phyloP scores from a whole-genome alignment of 495 filamentous ascomycete genomes.

The Penicillium diatomitis region DNA sequence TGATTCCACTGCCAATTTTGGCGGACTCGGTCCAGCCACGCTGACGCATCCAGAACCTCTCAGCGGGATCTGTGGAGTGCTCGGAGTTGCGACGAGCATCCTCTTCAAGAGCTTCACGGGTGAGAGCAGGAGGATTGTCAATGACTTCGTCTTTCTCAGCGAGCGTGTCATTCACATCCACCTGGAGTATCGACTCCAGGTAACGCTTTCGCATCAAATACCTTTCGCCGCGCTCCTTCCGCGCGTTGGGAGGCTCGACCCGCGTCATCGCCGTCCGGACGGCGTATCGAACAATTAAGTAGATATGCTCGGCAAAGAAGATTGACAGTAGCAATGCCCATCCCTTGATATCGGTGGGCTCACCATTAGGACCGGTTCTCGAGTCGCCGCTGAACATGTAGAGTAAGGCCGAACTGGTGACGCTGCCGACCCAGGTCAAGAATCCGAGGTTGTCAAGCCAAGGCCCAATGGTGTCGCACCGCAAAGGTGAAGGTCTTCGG shows the following conservation, averaged over 20 bases:
- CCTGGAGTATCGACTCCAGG: slow-evolving; percentile 40
- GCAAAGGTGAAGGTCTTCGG: slow-evolving; percentile 75
- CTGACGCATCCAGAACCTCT: slow-evolving; percentile 64
- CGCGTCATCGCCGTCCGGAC: slow-evolving; percentile 65
- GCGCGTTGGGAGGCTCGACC: slow-evolving; percentile 73
- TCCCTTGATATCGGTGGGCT: slow-evolving; percentile 55
- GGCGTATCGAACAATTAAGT: slow-evolving; percentile 59
- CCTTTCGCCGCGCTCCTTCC: slow-evolving; percentile 68
- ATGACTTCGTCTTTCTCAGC: slow-evolving; percentile 9
- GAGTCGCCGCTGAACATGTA: slow-evolving; percentile 71
- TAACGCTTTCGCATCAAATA: slow-evolving; percentile 66
- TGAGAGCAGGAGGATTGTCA: slow-evolving; percentile 25
- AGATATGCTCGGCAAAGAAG: slow-evolving; percentile 80
- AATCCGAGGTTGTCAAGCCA: slow-evolving; percentile 87
- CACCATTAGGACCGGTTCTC: slow-evolving; percentile 45
- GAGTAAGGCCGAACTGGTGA: slow-evolving; percentile 74
- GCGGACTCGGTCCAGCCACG: slow-evolving; percentile 52
- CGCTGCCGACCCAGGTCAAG: slow-evolving; percentile 81
- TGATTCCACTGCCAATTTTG: slow-evolving; percentile 46
- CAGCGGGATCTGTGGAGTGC: slow-evolving; percentile 44
- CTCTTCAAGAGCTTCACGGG: slow-evolving; percentile 45
- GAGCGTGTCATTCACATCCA: slow-evolving; percentile 23
- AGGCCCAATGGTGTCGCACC: slow-evolving; percentile 88
- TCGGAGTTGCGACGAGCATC: slow-evolving; percentile 54
- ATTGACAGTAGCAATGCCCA: slow-evolving; percentile 81